Percentiles rank a stretch among this genome's conserved stretches.
Conservation (phyloP, 306 rosid genomes). For the Trifolium pratense region DNA sequence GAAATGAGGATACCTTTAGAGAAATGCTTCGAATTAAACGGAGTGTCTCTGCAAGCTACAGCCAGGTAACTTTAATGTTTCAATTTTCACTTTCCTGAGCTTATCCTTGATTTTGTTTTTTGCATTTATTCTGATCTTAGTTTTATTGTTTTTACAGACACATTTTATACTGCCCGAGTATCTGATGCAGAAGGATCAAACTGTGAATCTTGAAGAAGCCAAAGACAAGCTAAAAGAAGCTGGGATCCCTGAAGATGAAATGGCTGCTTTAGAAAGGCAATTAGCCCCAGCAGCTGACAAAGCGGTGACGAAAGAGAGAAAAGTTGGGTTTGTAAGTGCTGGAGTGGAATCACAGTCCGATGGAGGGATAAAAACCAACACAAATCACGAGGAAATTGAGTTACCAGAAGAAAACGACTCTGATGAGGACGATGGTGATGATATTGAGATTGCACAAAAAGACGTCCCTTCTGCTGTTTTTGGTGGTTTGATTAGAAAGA, state of each 20-base stretch:
- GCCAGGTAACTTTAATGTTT: slow-evolving; percentile 63
- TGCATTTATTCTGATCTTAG: slow-evolving; percentile 21
- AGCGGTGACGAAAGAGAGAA: slow-evolving; percentile 50
- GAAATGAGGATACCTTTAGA: slow-evolving; percentile 92
- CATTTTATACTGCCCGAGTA: slow-evolving; percentile 84
- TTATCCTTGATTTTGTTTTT: slow-evolving; percentile 5
- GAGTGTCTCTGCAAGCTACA: slow-evolving; percentile 91
- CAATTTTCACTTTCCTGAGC: slow-evolving; percentile 14
- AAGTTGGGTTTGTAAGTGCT: slow-evolving; percentile 90
- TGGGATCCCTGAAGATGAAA: slow-evolving; percentile 91
- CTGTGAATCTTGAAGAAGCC: slow-evolving; percentile 79
- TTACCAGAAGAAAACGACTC: slow-evolving; percentile 83
- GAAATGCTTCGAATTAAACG: slow-evolving; percentile 96
- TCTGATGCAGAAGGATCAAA: slow-evolving; percentile 92
- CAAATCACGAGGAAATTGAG: slow-evolving; percentile 76
- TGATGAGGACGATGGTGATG: slow-evolving; percentile 70
- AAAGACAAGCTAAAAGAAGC: slow-evolving; percentile 90
- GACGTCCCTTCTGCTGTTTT: slow-evolving; percentile 92
- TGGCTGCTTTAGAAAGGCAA: slow-evolving; percentile 94
- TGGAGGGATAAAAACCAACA: slow-evolving; percentile 49
- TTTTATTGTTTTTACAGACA: slow-evolving; percentile 61
- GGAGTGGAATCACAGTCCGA: slow-evolving; percentile 75
- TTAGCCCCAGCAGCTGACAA: slow-evolving; percentile 62
- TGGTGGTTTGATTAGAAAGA: slow-evolving; percentile 74
- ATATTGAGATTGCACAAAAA: slow-evolving; percentile 77